phyloP scores from a whole-genome alignment of 352 stramenopile species.

The Poterioochromonas sp. region DNA sequence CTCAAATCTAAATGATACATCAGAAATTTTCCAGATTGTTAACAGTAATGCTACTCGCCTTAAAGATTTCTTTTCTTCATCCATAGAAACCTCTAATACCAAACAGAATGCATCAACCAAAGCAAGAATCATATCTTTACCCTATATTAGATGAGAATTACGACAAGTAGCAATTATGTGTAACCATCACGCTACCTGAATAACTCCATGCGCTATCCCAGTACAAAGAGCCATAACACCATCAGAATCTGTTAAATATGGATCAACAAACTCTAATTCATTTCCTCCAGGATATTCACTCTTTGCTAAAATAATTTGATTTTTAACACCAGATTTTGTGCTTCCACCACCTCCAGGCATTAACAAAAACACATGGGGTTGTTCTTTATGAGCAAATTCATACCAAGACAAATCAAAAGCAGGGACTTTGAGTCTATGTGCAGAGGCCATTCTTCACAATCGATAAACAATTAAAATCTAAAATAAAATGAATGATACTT shows the following conservation, averaged over 20 bases:
- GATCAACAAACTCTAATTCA: neutral
- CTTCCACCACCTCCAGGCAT: slow-evolving; percentile 11
- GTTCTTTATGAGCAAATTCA: neutral
- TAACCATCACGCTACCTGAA: no score
- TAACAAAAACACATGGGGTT: neutral
- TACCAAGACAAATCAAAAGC: neutral
- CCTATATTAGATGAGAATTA: no score
- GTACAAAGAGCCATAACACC: neutral
- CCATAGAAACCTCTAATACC: no score
- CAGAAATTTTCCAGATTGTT: no score
- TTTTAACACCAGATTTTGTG: slow-evolving; percentile 5
- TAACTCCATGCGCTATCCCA: neutral
- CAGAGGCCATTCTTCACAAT: neutral
- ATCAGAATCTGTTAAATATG: neutral
- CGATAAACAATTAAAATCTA: neutral
- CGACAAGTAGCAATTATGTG: no score
- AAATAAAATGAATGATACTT: neutral
- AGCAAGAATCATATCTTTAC: no score
- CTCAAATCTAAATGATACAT: no score
- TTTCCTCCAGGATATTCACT: neutral
- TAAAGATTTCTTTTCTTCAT: no score
- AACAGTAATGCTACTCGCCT: no score
- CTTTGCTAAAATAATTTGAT: slow-evolving; percentile 4
- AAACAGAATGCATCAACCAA: no score
- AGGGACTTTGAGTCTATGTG: neutral